Evolutionary conservation across 2,329 filamentous ascomycete genomes (phyloP), one percentile per base, ranked within the genome.

Genomic region (Fragosphaeria purpurea): DNA sequence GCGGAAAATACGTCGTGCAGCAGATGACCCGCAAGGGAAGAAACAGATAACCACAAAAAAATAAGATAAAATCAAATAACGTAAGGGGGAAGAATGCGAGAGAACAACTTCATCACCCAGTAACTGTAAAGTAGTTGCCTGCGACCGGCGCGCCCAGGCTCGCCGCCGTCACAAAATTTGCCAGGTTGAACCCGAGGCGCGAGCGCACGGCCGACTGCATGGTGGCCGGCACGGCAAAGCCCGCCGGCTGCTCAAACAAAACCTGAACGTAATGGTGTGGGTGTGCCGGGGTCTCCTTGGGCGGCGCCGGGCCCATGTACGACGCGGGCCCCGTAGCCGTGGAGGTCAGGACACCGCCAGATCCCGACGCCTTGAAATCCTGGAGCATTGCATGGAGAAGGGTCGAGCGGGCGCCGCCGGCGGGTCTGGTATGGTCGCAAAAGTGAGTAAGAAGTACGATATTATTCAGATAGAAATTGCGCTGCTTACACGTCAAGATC

Each of bases 261-360:
- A 68, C 56, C 47, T 65, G 62, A 13, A 66, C 66, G 57, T 69
- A 69, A 38, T 63, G 62, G 56, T 69, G 66, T 30, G 66, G 60
- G 50, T 67, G 61, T 4, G 63, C 61, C 7, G 66, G 66, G 8
- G 57, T 62, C 56, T 67, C 62, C 4, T 65, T 59, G 11, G 60
- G 62, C 1, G 66, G 66, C 6, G 58, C 58, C 1, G 66, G 66
- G 2, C 57, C 60, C n/a, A 57, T 54, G 53, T 62, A 62, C 2
- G 55, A 40, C 7, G 60, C 51, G 2, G 58, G 58, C 0, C 57
- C 58, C 3, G 53, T 55, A 33, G 58, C 50, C 1, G 59, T 47
- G 1, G 59, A 56, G 0, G 55, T 48, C 10, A 62, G 55, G 12
- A 51, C 49, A 41, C 56, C 51, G 40, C 53, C 56, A 22, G 22